Percentiles rank a stretch among this genome's conserved stretches.
These are phyloP conservation scores for Phytophthora quininea DNA, from an alignment of 352 stramenopile genomes.

Conservation along the genomic window DNA sequence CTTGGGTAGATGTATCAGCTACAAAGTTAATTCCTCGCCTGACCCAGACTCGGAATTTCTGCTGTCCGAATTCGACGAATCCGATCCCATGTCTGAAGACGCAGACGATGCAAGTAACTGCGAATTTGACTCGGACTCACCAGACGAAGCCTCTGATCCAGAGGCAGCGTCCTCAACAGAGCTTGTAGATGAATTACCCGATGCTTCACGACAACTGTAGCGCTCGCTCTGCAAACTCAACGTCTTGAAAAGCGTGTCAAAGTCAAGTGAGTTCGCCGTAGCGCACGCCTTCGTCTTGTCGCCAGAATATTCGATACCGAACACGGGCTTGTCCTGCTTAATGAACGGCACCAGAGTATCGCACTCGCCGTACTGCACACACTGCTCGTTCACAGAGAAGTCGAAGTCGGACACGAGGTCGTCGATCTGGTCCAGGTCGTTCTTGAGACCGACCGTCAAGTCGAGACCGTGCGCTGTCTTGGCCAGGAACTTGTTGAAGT, in stretches of 20 bases:
- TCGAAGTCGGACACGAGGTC: slow-evolving; percentile 51
- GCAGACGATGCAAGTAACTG: background rate
- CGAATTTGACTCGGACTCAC: background rate
- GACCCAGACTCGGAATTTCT: background rate
- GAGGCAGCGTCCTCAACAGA: background rate
- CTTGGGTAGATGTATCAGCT: background rate
- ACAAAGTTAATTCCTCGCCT: background rate
- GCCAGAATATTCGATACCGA: slow-evolving; percentile 62
- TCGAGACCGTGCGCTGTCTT: slow-evolving; percentile 43
- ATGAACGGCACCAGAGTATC: slow-evolving; percentile 47
- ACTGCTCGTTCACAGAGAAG: slow-evolving; percentile 70
- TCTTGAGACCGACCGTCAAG: slow-evolving; percentile 62
- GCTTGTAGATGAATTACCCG: background rate
- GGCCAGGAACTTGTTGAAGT: slow-evolving; percentile 57
- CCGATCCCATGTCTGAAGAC: background rate
- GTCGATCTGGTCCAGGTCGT: slow-evolving; percentile 47
- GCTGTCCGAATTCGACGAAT: background rate
- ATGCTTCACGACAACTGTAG: slow-evolving; percentile 37
- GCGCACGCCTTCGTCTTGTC: slow-evolving; percentile 32
- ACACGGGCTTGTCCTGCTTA: slow-evolving; percentile 55
- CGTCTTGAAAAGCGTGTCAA: slow-evolving; percentile 49
- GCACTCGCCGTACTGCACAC: slow-evolving; percentile 58
- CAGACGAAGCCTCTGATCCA: background rate
- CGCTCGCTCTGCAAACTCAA: slow-evolving; percentile 38
- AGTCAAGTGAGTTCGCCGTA: slow-evolving; percentile 36